Percentiles rank a stretch among this genome's conserved stretches.
Evolutionary conservation across 495 filamentous ascomycete genomes (phyloP).

Genomic region (Daldinia caldariorum): DNA sequence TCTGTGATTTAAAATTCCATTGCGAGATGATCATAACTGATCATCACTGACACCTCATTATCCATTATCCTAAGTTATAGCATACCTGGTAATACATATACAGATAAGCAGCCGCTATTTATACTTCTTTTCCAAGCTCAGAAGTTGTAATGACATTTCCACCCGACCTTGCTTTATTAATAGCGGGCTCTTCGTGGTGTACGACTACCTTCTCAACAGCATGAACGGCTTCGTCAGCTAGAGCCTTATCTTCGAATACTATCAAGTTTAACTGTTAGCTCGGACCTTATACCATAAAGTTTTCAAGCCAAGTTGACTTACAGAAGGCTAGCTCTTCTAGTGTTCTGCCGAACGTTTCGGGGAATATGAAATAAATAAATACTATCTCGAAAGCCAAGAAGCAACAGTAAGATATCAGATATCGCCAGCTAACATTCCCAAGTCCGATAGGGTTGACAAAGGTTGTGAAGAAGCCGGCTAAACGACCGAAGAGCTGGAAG

Average conservation of each 20-base stretch:
- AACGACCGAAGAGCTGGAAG: conserved; percentile 69
- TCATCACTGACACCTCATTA: not conserved
- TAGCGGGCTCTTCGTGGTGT: conserved; percentile 28
- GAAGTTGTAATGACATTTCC: not conserved
- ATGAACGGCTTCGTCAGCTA: conserved; percentile 50
- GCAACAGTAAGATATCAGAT: conserved; percentile 61
- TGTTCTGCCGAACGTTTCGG: conserved; percentile 69
- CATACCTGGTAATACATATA: not conserved
- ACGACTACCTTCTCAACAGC: conserved; percentile 55
- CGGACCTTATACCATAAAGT: not conserved
- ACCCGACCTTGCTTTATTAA: not conserved
- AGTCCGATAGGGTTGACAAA: conserved; percentile 75
- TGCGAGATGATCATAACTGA: not conserved
- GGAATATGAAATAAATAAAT: conserved; percentile 72
- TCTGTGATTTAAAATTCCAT: not conserved
- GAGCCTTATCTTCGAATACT: conserved; percentile 59
- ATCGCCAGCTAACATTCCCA: conserved; percentile 67
- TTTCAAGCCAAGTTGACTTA: conserved; percentile 49
- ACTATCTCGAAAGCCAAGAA: conserved; percentile 67
- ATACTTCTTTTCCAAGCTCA: conserved; percentile 12
- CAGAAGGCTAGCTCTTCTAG: conserved; percentile 72
- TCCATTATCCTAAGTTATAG: not conserved
- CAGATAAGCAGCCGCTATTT: not conserved
- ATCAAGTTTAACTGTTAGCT: conserved; percentile 9
- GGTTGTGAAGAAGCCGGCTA: conserved; percentile 60